Base-by-base conservation (phyloP, 176 grass and related monocot species). In the Eragrostis curvula region DNA sequence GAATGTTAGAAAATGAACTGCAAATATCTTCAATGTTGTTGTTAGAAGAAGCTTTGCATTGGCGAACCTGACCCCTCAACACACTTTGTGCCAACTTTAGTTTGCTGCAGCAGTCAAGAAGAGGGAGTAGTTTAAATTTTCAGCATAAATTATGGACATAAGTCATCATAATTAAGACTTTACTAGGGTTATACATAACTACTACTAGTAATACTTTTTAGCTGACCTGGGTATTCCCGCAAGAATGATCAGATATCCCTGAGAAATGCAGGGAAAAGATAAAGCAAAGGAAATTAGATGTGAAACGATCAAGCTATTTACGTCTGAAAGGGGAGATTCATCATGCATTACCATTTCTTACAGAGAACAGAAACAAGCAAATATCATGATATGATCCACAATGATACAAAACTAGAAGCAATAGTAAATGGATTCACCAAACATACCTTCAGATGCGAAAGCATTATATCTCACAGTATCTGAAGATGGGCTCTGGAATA, bases 41-140 rank as follows among this genome's bases (percentile, higher is more conserved):
- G 15, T 50, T 25, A 75, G 76, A 86, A 48, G 23, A 25, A n/a
- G 41, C 3, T 56, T 6, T 49, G 70, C 10, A 87, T 52, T 29
- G 23, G 80, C 15, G 66, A 87, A 84, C 89, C 89, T 91, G 84
- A 76, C 65, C 60, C 52, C 80, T 80, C 56, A 21, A 70, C 75
- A 28, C 70, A 84, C 27, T 71, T 70, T 71, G 40, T 76, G 53
- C 7, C 81, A 70, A 70, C 55, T 87, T 56, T 32, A 75, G 45
- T 74, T 75, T 80, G 64, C 71, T 83, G 53, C 81, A 27, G 70
- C 44, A 60, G 40, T 15, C 46, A 87, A 91, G 75, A 45, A 71
- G 58, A 80, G 25, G 12, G 11, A 25, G 29, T 44, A 87, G 32
- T 25, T 73, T 39, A 62, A 48, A 21, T 17, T 40, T 75, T 32